phyloP scores from a whole-genome alignment of 345 rosid species.

The Syzygium aromaticum region DNA sequence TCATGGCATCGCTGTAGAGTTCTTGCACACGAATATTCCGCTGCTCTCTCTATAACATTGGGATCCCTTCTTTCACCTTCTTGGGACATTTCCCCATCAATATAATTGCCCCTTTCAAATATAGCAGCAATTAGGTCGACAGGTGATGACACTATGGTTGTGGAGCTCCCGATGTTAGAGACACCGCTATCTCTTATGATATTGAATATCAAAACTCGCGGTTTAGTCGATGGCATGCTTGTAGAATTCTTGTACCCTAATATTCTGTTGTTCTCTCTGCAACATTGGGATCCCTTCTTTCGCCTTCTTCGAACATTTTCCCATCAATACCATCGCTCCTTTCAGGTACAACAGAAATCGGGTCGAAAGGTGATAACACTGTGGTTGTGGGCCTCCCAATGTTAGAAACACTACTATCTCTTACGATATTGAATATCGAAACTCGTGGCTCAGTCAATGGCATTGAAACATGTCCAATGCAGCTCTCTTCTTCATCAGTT shows the following conservation, averaged over 20 bases:
- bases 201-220: conserved; percentile 19
- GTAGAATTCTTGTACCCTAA: conserved; percentile 34
- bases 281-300: conserved; percentile 3
- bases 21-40: conserved; percentile 24
- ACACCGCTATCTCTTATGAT: conserved; percentile 14
- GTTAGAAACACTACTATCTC: no score
- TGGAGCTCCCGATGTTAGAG: background rate
- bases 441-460: no score
- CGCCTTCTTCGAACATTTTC: no score
- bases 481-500: no score
- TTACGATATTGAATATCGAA: no score
- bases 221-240: background rate
- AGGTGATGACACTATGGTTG: background rate
- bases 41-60: conserved; percentile 1
- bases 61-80: background rate
- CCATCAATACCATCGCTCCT: background rate
- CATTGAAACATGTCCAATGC: no score
- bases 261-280: conserved; percentile 5
- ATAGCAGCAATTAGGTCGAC: background rate
- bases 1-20: conserved; percentile 15
- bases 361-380: no score
- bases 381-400: no score
- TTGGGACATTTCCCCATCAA: background rate
- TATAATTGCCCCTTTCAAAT: background rate
- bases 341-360: no score